phyloP scores from a whole-genome alignment of 2,329 filamentous ascomycete species.

The Nothopassalora personata region DNA sequence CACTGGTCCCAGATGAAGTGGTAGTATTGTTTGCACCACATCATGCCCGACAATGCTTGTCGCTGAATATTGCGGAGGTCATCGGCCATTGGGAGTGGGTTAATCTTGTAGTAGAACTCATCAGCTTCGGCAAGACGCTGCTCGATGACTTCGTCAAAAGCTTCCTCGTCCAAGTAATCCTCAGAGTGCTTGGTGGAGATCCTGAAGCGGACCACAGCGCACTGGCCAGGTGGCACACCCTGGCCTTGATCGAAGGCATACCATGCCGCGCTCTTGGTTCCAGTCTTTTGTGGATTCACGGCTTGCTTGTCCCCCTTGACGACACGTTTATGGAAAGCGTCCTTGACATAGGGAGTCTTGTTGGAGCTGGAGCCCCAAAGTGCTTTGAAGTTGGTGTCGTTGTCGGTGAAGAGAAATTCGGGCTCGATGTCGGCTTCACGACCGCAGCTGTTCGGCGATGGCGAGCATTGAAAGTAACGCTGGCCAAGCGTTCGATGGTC shows the following conservation, averaged over 20 bases:
- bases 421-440: constrained; percentile 80
- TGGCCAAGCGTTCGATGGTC: constrained; percentile 75
- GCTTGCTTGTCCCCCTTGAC: constrained; percentile 74
- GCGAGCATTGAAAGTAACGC: constrained; percentile 76
- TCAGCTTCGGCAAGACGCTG: constrained; percentile 83
- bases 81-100: constrained; percentile 86
- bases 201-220: constrained; percentile 89
- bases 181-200: constrained; percentile 66
- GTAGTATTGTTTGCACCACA: constrained; percentile 98
- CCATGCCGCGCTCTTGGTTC: constrained; percentile 89
- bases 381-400: constrained; percentile 79
- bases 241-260: constrained; percentile 86
- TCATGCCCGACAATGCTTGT: constrained; percentile 91
- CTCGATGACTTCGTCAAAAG: constrained; percentile 87
- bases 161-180: constrained; percentile 81
- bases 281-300: constrained; percentile 71
- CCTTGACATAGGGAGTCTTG: constrained; percentile 80
- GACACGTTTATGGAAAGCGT: constrained; percentile 86
- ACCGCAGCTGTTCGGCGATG: constrained; percentile 76
- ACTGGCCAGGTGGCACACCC: constrained; percentile 83
- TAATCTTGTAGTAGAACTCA: constrained; percentile 91
- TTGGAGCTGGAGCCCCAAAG: constrained; percentile 71
- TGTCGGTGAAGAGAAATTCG: constrained; percentile 85
- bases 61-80: constrained; percentile 92
- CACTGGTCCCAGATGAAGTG: constrained; percentile 97